Conservation (phyloP, 306 rosid genomes). For the Rosa multiflora region DNA sequence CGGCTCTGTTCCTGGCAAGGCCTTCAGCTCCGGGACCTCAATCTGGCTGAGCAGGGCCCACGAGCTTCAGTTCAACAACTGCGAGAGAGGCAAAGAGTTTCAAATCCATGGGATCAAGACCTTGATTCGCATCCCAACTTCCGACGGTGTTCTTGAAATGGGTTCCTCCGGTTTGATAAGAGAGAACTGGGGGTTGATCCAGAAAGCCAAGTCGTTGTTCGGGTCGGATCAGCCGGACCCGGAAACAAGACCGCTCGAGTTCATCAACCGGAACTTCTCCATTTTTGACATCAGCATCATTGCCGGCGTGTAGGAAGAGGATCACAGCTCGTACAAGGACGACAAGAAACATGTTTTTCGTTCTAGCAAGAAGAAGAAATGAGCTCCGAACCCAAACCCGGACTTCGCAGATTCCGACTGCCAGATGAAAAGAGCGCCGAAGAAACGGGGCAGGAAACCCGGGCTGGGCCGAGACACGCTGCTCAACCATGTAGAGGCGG, state of each 20-base stretch:
- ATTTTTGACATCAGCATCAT: too few species aligned
- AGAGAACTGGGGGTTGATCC: too few species aligned
- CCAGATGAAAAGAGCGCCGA: constrained; percentile 16
- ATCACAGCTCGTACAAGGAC: too few species aligned
- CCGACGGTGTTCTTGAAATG: constrained; percentile 63
- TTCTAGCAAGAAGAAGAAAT: too few species aligned
- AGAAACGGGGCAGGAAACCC: constrained; percentile 72
- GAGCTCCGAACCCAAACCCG: too few species aligned
- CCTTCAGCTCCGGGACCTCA: constrained; percentile 48
- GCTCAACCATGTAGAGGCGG: constrained; percentile 81
- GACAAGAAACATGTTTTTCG: too few species aligned
- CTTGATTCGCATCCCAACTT: constrained; percentile 62
- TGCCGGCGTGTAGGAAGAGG: too few species aligned
- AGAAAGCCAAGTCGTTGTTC: too few species aligned
- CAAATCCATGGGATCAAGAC: constrained; percentile 70
- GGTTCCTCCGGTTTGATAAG: constrained; percentile 44
- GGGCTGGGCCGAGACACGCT: constrained; percentile 47
- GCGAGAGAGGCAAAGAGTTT: constrained; percentile 77
- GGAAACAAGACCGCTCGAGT: too few species aligned
- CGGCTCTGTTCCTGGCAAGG: constrained; percentile 36
- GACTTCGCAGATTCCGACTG: too few species aligned
- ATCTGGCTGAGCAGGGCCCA: constrained; percentile 62
- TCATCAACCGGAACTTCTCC: too few species aligned
- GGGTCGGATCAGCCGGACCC: too few species aligned
- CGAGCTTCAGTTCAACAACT: constrained; percentile 52